Evolutionary conservation across 306 rosid species (phyloP), one percentile per base, ranked within the genome.

Genomic region (Trichosanthes cucumerina): DNA sequence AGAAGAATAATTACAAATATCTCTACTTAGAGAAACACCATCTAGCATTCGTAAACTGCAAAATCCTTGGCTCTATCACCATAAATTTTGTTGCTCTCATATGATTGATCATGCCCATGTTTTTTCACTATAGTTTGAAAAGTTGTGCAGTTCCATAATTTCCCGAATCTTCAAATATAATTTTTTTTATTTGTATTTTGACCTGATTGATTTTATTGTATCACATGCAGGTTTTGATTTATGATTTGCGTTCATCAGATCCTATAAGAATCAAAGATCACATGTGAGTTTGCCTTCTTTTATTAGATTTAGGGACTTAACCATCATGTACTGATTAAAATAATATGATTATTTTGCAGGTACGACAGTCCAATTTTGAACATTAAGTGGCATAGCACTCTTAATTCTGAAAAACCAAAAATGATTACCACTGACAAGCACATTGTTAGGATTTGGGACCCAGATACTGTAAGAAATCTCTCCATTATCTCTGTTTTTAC

Each of bases 381-480:
- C 84, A 94, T 94, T 77, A 92, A 92, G 87, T 94, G 98, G 98
- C 98, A 94, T 82, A 90, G 60, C 60, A 90, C 96, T 79, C 90
- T 94, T 50, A 89, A 89, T 79, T 91, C 87, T 70, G 89, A 88
- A 76, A 82, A 83, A 39, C 90, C 97, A 19, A 86, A 89, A 87
- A 78, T 94, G 88, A 89, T 94, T 68, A 88, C 95, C 77, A 87
- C 92, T 72, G 97, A 92, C 75, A 88, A 60, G 75, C 97, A 89
- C 76, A 86, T 89, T 21, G 97, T 94, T 84, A 86, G 93, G 79
- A 94, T 94, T 83, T 94, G 98, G 98, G 85, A 94, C 78, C 96
- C 97, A 26, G 88, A 87, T 80, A 90, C 95, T 81, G 98, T 94
- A 86, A 81, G 47, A 47, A 19, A 71, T 75, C 79, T 76, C 34